These are phyloP conservation scores for Pelargonium exstipulatum DNA, from an alignment of 441 rosid species.

Conservation along the genomic window DNA sequence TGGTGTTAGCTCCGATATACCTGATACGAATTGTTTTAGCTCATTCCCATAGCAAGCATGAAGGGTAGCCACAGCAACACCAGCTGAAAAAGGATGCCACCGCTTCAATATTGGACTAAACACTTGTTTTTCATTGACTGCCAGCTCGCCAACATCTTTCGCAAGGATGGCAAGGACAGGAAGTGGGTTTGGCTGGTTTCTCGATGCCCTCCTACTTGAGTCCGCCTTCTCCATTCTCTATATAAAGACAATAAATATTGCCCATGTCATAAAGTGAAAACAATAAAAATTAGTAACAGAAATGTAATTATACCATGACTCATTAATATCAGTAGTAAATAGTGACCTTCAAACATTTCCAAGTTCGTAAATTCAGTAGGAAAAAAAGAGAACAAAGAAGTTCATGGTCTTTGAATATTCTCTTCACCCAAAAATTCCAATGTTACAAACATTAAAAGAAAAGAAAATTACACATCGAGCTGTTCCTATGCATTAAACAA, in stretches of 20 bases:
- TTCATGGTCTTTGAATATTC: neutral
- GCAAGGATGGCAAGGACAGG: constrained; percentile 96
- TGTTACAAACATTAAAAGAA: neutral
- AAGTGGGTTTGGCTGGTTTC: constrained; percentile 69
- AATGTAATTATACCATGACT: neutral
- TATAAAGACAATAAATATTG: constrained; percentile 13
- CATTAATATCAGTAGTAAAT: neutral
- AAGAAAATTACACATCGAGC: too few relatives aligned
- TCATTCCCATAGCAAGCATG: constrained; percentile 94
- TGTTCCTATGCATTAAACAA: too few relatives aligned
- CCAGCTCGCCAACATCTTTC: constrained; percentile 88
- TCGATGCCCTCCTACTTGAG: constrained; percentile 89
- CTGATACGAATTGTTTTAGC: constrained; percentile 74
- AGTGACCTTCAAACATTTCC: constrained; percentile 13
- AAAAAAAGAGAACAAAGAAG: neutral
- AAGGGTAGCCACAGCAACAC: constrained; percentile 94
- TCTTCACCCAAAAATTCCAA: neutral
- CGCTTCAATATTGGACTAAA: constrained; percentile 88
- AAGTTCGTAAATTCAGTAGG: constrained; percentile 8
- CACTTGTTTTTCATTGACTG: constrained; percentile 66
- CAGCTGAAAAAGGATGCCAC: constrained; percentile 98
- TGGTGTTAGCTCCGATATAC: constrained; percentile 75
- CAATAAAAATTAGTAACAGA: neutral
- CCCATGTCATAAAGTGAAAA: neutral
- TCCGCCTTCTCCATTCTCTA: constrained; percentile 99